Conservation (phyloP, 257 asterid species). For the Nyctanthes arbortristis region DNA sequence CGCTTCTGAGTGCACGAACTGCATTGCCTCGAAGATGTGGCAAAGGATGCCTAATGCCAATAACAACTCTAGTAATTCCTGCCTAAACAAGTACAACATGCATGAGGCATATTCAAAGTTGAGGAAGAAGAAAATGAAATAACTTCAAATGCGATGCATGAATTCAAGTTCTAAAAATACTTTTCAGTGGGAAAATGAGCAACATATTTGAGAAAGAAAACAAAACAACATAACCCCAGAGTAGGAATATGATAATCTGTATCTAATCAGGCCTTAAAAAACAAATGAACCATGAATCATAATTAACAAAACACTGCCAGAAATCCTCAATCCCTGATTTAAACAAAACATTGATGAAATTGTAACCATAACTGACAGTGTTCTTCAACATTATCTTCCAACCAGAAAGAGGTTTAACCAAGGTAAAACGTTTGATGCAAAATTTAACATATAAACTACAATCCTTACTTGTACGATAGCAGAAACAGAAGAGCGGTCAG, state of each 20-base stretch:
- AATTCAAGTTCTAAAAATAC: background rate
- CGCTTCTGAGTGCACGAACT: constrained; percentile 72
- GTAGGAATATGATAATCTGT: background rate
- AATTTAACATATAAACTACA: background rate
- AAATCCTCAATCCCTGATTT: background rate
- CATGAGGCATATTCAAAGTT: constrained; percentile 22
- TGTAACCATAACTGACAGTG: background rate
- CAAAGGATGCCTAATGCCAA: constrained; percentile 94
- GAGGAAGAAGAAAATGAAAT: constrained; percentile 15
- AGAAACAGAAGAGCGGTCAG: constrained; percentile 63
- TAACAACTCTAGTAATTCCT: constrained; percentile 82
- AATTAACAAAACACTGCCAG: background rate
- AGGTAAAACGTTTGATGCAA: constrained; percentile 5
- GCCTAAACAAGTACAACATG: constrained; percentile 60
- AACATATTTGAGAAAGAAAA: background rate
- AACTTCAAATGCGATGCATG: background rate
- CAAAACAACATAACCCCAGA: background rate
- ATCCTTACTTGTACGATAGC: constrained; percentile 65
- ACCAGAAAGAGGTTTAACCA: background rate
- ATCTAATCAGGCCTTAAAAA: background rate
- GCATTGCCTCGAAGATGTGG: constrained; percentile 90
- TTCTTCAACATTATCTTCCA: background rate
- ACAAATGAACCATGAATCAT: background rate
- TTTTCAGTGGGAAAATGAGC: background rate
- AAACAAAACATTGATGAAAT: background rate